Evolutionary conservation across 1,284 basidiomycete genomes (phyloP).

Genomic region (Microbotryum lychnidis-dioicae): DNA sequence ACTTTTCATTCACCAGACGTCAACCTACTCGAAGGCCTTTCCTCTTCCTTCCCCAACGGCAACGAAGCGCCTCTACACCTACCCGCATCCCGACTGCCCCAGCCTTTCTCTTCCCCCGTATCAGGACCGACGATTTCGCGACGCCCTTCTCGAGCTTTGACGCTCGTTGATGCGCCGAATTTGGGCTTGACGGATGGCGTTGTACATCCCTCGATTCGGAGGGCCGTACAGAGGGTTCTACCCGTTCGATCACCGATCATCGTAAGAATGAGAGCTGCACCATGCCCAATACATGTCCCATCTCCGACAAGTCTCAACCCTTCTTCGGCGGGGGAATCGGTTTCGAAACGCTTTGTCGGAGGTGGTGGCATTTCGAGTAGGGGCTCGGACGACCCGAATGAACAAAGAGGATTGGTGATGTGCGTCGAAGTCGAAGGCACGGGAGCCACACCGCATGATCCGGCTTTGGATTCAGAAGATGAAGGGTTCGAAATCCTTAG

Average conservation of each 20-base stretch:
- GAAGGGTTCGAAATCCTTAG: slow-evolving; percentile 15
- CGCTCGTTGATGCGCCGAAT: no score
- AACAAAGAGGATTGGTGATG: slow-evolving; percentile 11
- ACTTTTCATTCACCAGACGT: slow-evolving; percentile 6
- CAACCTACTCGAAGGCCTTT: slow-evolving; percentile 18
- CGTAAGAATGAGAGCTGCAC: slow-evolving; percentile 12
- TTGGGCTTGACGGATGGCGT: neutral
- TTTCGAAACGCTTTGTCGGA: no score
- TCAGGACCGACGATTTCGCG: neutral
- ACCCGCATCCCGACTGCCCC: slow-evolving; percentile 20
- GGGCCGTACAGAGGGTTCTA: slow-evolving; percentile 12
- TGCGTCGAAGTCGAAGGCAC: slow-evolving; percentile 15
- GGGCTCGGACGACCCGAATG: neutral
- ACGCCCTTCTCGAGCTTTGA: neutral
- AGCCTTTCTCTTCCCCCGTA: neutral
- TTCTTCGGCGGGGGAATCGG: neutral
- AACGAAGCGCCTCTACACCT: slow-evolving; percentile 7
- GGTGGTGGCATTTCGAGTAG: neutral
- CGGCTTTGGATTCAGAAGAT: neutral
- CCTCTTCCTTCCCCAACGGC: neutral
- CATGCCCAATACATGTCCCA: slow-evolving; percentile 11
- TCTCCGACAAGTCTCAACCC: neutral
- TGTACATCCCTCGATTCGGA: slow-evolving; percentile 12
- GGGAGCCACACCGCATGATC: neutral
- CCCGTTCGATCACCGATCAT: slow-evolving; percentile 1